Evolutionary conservation across 208 protist genomes (phyloP), one percentile per base, ranked within the genome.

Genomic region (Leishmania tropica): DNA sequence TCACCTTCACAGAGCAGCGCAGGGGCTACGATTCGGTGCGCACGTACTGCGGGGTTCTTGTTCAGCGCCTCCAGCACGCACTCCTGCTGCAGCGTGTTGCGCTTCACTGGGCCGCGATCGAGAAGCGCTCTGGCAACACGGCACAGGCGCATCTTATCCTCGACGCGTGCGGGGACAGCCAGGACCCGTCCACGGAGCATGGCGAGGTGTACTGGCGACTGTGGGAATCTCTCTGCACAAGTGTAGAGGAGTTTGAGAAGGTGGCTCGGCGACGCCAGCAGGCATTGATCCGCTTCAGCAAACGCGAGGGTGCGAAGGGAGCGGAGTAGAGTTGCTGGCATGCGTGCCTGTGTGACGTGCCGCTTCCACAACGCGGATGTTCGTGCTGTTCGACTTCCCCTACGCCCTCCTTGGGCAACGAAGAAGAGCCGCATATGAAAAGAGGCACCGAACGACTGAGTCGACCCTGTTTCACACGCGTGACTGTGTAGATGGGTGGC

Each of bases 101-200:
- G 8, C 78, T 97, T 65, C 93, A 94, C 53, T 97, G 94, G 93
- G 91, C 92, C 15, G 88, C 91, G 24, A 80, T 95, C 40, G 94
- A 97, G 83, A 90, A 88, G 60, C 91, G 92, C 21, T 86, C 81
- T 19, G 89, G 88, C 15, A 89, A 96, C 72, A 67, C 72, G 1
- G 78, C 76, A 51, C 85, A 83, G 65, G 94, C 92, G 3, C 88
- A 95, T 54, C 83, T 84, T 6, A 84, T 97, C 21, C 76, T 97
- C 73, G 87, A 93, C 40, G 91, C 91, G 7, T 96, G 91, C 75
- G 88, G 86, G 40, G 88, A 92, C 54, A 95, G 88, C 35, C 94
- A 97, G 76, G 83, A 95, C 60, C 94, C 94, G 8, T 64, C 72
- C 13, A 91, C 84, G 45, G 48, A 75, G 21, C 86, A 91, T 74